phyloP scores from a whole-genome alignment of 495 filamentous ascomycete genomes.

The Xylaria intraflava region DNA sequence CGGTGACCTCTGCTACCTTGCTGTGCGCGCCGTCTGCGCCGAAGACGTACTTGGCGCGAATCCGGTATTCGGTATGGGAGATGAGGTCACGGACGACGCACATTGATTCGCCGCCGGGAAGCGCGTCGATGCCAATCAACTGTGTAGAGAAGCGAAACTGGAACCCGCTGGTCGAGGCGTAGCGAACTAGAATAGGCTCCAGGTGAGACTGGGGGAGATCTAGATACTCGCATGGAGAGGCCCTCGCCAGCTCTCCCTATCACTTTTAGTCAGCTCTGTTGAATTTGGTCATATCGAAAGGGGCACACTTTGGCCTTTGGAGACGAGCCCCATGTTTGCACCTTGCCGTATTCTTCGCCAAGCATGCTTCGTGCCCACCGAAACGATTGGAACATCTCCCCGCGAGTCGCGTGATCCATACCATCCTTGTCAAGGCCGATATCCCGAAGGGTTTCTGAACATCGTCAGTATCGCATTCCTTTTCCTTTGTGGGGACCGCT shows the following conservation, averaged over 20 bases:
- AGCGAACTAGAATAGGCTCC: constrained; percentile 38
- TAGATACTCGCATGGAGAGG: constrained; percentile 30
- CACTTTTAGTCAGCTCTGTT: constrained; percentile 24
- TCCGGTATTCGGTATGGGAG: constrained; percentile 32
- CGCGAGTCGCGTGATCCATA: constrained; percentile 29
- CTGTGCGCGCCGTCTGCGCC: constrained; percentile 49
- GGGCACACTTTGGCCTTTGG: constrained; percentile 18
- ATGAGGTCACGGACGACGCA: constrained; percentile 39
- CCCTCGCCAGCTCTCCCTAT: constrained; percentile 7
- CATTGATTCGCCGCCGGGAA: constrained; percentile 18
- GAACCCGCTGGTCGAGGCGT: constrained; percentile 34
- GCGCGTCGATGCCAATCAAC: constrained; percentile 24
- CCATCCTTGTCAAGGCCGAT: constrained; percentile 46
- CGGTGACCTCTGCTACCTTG: constrained; percentile 35
- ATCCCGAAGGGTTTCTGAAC: constrained; percentile 48
- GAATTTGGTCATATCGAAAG: neutral
- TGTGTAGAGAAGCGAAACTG: constrained; percentile 35
- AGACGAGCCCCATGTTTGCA: constrained; percentile 47
- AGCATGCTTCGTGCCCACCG: constrained; percentile 49
- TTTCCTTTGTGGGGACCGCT: neutral
- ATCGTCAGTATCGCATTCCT: neutral
- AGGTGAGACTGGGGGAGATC: constrained; percentile 42
- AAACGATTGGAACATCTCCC: constrained; percentile 42
- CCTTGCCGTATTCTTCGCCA: constrained; percentile 48
- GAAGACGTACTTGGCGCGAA: constrained; percentile 48